Conservation (phyloP, 2,329 filamentous ascomycete genomes). For the Whalleya microplaca region DNA sequence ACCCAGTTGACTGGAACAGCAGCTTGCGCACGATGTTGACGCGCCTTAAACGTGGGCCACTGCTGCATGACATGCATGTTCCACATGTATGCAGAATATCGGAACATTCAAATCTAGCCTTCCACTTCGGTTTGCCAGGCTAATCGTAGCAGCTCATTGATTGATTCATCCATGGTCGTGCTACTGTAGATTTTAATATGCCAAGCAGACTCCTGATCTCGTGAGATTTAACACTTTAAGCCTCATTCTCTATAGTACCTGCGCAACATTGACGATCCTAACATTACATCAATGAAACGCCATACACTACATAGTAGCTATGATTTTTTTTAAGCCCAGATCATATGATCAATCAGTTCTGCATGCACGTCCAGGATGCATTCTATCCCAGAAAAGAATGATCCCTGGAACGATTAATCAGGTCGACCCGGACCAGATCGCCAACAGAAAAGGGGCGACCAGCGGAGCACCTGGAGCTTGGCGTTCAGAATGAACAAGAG, state of each 20-base stretch:
- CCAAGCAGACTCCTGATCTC: constrained; percentile 11
- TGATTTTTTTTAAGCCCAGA: constrained; percentile 21
- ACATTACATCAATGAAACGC: constrained; percentile 10
- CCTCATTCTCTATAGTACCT: constrained; percentile 15
- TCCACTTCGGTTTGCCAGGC: constrained; percentile 12
- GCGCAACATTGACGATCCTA: constrained; percentile 16
- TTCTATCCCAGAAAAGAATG: constrained; percentile 19
- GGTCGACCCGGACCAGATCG: constrained; percentile 16
- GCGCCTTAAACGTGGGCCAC: constrained; percentile 29
- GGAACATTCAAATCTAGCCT: constrained; percentile 18
- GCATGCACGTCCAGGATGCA: constrained; percentile 24
- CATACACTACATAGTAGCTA: constrained; percentile 19
- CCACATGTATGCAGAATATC: constrained; percentile 30
- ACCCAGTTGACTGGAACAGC: constrained; percentile 24
- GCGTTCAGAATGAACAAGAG: constrained; percentile 23
- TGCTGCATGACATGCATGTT: constrained; percentile 32
- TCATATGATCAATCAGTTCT: constrained; percentile 28
- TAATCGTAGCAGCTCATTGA: constrained; percentile 21
- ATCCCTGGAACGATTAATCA: constrained; percentile 28
- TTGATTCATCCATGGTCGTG: constrained; percentile 22
- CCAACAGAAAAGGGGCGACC: constrained; percentile 16
- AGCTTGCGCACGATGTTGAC: constrained; percentile 26
- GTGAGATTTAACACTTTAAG: constrained; percentile 12
- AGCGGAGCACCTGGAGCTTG: constrained; percentile 24
- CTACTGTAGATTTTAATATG: constrained; percentile 1